Base-by-base conservation (phyloP, 495 filamentous ascomycete species). In the Penicillium angulare region DNA sequence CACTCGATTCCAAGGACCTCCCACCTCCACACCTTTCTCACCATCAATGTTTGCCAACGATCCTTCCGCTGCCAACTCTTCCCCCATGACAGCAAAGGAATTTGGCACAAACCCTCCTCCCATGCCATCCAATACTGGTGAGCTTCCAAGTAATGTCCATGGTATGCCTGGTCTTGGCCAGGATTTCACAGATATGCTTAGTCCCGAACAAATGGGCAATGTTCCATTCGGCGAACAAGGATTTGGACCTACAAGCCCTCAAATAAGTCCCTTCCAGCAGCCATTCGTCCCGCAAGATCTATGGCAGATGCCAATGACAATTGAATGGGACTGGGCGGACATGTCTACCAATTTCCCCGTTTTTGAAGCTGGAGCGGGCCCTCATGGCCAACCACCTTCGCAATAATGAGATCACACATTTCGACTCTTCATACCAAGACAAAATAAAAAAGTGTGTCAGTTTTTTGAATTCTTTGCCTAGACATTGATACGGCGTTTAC, bases 241-340 rank as follows among this genome's bases (percentile, higher is more conserved):
- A 54, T 52, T 70, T 64, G 32, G 72, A 50, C 13, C 62, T 64
- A 31, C 59, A 68, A 58, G 59, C 68, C 55, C 80, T 2, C 62
- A 67, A n/a, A 67, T 77, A 51, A 23, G 18, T 34, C 70, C 73
- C 18, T 91, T 90, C 63, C 90, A 96, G 63, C 90, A 96, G 55
- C 91, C 92, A 1, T 90, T 96, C 60, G 86, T 97, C 36, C 93
- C 93, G n/a, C 90, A 92, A 59, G 95, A 97, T 75, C 71, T 98
- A 43, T 98, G 92, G 88, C 87, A 90, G 66, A 86, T 96, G 83
- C 88, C 91, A 8, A 95, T 96, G 85, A 93, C 89, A 12, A 80
- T 97, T 17, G 95, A 97, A 63, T 98, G 95, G 95, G 90, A 97
- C 62, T 97, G 95, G 93, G 90, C 90, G 0, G 90, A 96, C 63